Evolutionary conservation across 257 asterid species (phyloP).

Genomic region (Solanum virginianum): DNA sequence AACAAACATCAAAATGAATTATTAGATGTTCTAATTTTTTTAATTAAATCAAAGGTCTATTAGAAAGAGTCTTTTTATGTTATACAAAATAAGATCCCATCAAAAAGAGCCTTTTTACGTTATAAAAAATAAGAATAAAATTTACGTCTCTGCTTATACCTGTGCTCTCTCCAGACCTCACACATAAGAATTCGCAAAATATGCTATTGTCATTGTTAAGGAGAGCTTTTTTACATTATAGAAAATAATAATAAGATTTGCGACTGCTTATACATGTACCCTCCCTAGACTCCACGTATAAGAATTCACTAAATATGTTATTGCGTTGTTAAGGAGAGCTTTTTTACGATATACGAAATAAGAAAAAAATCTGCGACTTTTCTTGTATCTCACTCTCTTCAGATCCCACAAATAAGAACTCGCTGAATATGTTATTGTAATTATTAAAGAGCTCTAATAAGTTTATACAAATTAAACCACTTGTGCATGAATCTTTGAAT

Average conservation of each 20-base stretch:
- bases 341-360: no score
- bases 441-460: not conserved
- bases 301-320: not conserved
- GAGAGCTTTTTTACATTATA: no score
- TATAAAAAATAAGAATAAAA: no score
- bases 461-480: not conserved
- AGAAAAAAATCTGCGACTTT: accelerated
- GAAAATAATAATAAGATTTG: not conserved
- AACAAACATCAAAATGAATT: not conserved
- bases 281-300: not conserved
- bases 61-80: not conserved
- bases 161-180: no score
- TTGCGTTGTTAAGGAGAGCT: not conserved
- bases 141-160: no score
- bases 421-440: not conserved
- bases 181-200: no score
- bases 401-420: not conserved
- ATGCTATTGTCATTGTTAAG: no score
- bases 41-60: not conserved
- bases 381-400: accelerated
- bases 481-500: not conserved
- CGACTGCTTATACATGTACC: no score
- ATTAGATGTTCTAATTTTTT: not conserved
- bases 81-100: no score
- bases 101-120: no score